Evolutionary conservation across 805 yeast species (phyloP).

Genomic region (Spathaspora boniae): DNA sequence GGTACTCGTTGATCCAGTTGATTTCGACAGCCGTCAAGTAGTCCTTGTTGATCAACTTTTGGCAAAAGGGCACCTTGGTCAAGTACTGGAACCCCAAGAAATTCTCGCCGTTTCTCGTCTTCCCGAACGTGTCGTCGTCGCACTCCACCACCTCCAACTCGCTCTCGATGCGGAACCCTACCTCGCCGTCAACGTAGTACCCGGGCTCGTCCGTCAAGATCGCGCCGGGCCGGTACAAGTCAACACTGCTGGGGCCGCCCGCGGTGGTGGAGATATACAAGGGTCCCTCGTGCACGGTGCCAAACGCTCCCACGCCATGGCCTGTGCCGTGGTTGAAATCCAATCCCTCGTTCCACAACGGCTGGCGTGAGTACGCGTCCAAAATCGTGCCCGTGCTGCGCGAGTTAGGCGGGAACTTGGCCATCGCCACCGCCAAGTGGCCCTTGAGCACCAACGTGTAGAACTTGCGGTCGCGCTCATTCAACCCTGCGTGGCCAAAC

Average conservation of each 20-base stretch:
- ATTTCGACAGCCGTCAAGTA: conserved; percentile 28
- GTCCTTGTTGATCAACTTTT: conserved; percentile 30
- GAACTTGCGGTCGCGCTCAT: conserved; percentile 60
- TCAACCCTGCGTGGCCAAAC: conserved; percentile 38
- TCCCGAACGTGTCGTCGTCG: conserved; percentile 31
- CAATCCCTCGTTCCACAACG: conserved; percentile 75
- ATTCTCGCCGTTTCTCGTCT: conserved; percentile 26
- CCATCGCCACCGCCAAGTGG: conserved; percentile 78
- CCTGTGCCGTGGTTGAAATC: conserved; percentile 96
- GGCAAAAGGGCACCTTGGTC: conserved; percentile 41
- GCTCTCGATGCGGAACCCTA: conserved; percentile 87
- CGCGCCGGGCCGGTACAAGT: conserved; percentile 54
- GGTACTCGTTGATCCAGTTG: conserved; percentile 39
- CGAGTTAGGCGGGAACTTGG: conserved; percentile 65
- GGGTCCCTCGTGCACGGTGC: conserved; percentile 94
- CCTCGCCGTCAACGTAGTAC: conserved; percentile 82
- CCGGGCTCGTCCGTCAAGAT: conserved; percentile 94
- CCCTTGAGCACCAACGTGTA: conserved; percentile 91
- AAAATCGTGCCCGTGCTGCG: conserved; percentile 72
- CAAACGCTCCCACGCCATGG: conserved; percentile 91
- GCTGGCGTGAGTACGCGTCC: conserved; percentile 81
- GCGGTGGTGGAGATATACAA: conserved; percentile 66
- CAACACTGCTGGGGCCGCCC: conserved; percentile 47
- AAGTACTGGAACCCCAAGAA: conserved; percentile 38
- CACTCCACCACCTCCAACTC: conserved; percentile 59